Percentiles rank a stretch among this genome's conserved stretches.
phyloP scores from a whole-genome alignment of 2,329 filamentous ascomycete genomes.

The Trichoderma simmonsii region DNA sequence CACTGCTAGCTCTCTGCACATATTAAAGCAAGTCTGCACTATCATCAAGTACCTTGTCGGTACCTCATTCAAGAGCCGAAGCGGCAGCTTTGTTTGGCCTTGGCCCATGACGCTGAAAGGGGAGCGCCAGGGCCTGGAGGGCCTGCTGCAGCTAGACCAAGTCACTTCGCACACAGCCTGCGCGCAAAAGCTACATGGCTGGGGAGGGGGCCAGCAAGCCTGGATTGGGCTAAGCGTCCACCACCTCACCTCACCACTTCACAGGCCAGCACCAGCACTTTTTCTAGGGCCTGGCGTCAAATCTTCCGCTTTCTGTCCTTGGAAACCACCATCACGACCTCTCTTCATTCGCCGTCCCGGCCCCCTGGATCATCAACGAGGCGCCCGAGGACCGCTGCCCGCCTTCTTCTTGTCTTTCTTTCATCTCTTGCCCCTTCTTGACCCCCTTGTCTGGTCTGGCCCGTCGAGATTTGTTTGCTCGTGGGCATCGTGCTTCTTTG shows the following conservation, averaged over 20 bases:
- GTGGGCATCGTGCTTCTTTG: constrained; percentile 15
- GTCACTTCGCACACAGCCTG: constrained; percentile 3
- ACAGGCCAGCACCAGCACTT: constrained; percentile 19
- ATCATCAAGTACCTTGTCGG: neutral
- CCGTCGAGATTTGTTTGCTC: constrained; percentile 9
- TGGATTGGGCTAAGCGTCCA: constrained; percentile 19
- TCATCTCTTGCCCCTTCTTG: neutral
- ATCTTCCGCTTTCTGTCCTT: constrained; percentile 25
- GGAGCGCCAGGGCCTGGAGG: neutral
- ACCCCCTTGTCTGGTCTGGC: neutral
- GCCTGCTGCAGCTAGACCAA: neutral
- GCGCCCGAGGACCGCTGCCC: constrained; percentile 15
- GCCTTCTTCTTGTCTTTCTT: constrained; percentile 11
- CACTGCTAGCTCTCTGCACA: neutral
- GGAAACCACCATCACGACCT: constrained; percentile 30
- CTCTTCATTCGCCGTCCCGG: constrained; percentile 21
- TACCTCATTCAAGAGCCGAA: neutral
- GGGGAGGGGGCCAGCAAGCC: constrained; percentile 5
- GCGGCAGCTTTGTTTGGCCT: constrained; percentile 3
- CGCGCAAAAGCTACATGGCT: neutral
- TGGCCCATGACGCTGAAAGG: constrained; percentile 4
- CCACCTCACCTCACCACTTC: constrained; percentile 16
- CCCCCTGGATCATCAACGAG: constrained; percentile 19
- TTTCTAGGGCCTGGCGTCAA: constrained; percentile 25
- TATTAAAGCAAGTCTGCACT: neutral